Base-by-base conservation (phyloP, 2,329 filamentous ascomycete genomes). In the Aspergillus ochraceoroseus region DNA sequence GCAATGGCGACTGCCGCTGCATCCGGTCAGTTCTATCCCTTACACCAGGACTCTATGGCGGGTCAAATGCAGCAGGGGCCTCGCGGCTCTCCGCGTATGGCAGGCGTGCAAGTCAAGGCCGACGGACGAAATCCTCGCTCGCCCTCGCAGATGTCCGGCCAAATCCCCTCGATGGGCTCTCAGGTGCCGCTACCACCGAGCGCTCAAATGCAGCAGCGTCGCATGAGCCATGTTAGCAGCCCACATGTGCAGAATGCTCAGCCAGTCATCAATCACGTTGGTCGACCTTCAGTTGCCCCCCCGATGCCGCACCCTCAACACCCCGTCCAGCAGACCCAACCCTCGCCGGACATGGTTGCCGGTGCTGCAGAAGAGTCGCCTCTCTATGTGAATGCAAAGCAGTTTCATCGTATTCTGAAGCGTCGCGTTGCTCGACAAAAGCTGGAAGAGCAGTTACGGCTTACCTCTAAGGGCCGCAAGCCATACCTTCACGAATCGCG, bases 341-440 rank as follows among this genome's bases (percentile, higher is more conserved):
- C 86, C 48, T 90, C 87, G 1, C 86, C 87, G 5, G 89, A 95
- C 61, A 79, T 92, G 55, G 77, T 84, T 1, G 72, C 83, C 5
- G 74, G 76, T 9, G 76, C 77, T 9, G 80, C 82, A 3, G 92
- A 96, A 63, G 92, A 98, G 61, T 90, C 90, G 0, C 92, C 92
- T 0, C 72, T 98, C 1, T 98, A 98, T 55, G 92, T 98, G 58
- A 98, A 98, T 57, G 92, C 92, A 4, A 98, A 98, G 65, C 92
- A 98, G 59, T 98, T 98, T 55, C 92, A 98, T 62, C 85, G 92
- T 17, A 98, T 98, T 33, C 69, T 98, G 39, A 96, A 98, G 73
- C 79, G 92, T 43, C 80, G 92, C 44, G 87, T 96, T 49, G 92
- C 92, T 5, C 79, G 92, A 22, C 92, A 96, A 65, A 87, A 87